Evolutionary conservation across 2,329 filamentous ascomycete genomes (phyloP), one percentile per base, ranked within the genome.

Genomic region (Purpureocillium lavendulum): DNA sequence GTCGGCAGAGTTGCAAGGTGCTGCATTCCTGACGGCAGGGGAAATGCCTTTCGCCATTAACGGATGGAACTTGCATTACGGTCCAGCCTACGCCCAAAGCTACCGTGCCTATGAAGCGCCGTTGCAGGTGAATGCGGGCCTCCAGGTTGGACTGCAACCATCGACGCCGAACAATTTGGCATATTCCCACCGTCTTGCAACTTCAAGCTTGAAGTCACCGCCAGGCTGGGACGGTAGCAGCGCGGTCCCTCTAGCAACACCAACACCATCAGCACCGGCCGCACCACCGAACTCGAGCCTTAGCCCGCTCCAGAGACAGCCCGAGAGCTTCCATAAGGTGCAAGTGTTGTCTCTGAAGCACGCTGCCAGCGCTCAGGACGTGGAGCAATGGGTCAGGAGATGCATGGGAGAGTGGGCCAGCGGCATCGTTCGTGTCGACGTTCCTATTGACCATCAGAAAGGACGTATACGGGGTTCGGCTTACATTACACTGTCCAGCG

Each of bases 371-470:
- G 37, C 42, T 10, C 42, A 49, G 3, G 51, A 57, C 2, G 52
- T 60, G 8, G 48, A 40, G 15, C 40, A 35, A 9, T 61, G 58
- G 58, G 47, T 59, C 10, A 47, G 45, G 6, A 42, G 46, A 14
- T 52, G 48, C 30, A 45, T 56, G 31, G 50, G 51, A 3, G 39
- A 46, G 9, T 36, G 40, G 24, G 45, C 39, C 2, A 24, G 30
- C 10, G 45, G 46, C n/a, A 50, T 59, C 17, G 36, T 36, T 13
- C 36, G 34, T n/a, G 46, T 60, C 16, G 45, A 58, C 7, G 45
- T 58, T 5, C 56, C 57, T 8, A 34, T 45, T 14, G 49, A 45
- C 14, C 41, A 36, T 29, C 39, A 44, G 21, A 53, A 46, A 33
- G 47, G 35, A 5, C 49, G 49, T 10, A 48, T 54, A 11, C 50